Evolutionary conservation across 192 early-diverging fungal species (phyloP).

Genomic region (Backusella liffmaniae): DNA sequence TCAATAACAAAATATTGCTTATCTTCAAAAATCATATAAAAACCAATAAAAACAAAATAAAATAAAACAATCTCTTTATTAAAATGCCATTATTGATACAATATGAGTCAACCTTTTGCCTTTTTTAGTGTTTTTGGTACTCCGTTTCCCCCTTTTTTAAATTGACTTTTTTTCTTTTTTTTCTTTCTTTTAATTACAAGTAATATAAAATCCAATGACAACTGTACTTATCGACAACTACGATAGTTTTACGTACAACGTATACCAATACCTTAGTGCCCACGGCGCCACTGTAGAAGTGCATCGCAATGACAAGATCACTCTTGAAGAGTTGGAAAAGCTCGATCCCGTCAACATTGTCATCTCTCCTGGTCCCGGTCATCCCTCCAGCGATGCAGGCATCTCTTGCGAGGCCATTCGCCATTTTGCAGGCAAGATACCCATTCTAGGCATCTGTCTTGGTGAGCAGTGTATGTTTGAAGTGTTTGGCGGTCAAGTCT

Average conservation of each 20-base stretch:
- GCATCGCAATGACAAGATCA: slow-evolving; percentile 91
- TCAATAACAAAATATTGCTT: not conserved
- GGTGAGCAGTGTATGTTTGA: slow-evolving; percentile 99
- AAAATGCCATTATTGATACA: not conserved
- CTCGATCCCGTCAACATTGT: slow-evolving; percentile 92
- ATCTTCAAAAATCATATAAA: not conserved
- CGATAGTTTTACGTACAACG: slow-evolving; percentile 98
- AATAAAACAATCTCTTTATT: not conserved
- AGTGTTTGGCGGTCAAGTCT: slow-evolving; percentile 89
- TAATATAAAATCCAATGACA: slow-evolving; percentile 37
- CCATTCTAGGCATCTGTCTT: slow-evolving; percentile 95
- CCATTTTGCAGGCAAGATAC: slow-evolving; percentile 91
- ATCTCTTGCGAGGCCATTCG: slow-evolving; percentile 85
- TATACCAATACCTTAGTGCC: slow-evolving; percentile 91
- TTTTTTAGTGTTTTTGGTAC: not conserved
- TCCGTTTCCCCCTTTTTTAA: not conserved
- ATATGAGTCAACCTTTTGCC: not conserved
- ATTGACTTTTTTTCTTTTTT: slow-evolving; percentile 11
- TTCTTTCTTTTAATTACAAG: not conserved
- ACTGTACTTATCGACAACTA: slow-evolving; percentile 95
- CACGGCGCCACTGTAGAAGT: slow-evolving; percentile 92
- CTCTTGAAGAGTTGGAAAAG: slow-evolving; percentile 76
- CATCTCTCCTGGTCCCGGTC: slow-evolving; percentile 95
- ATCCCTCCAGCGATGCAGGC: slow-evolving; percentile 85
- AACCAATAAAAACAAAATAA: not conserved